Conservation (phyloP, 2,329 filamentous ascomycete species). For the Dothistroma septosporum region DNA sequence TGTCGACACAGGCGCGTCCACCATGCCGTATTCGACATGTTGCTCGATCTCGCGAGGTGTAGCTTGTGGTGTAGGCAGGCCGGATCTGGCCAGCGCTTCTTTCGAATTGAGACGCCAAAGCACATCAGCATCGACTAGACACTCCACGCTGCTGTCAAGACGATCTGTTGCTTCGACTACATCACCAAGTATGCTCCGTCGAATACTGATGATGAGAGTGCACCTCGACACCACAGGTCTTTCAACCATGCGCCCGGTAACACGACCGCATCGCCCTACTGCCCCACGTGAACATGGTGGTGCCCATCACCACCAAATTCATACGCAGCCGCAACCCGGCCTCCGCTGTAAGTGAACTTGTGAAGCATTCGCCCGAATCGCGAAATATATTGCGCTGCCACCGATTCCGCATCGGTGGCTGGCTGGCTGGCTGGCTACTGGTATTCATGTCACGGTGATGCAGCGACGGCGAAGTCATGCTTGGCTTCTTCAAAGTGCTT, state of each 20-base stretch:
- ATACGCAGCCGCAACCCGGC: too few relatives aligned
- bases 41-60: conserved; percentile 5
- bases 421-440: too few relatives aligned
- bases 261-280: background rate
- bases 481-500: too few relatives aligned
- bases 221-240: background rate
- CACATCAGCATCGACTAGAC: conserved; percentile 5
- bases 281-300: background rate
- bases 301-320: background rate
- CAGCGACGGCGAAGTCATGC: too few relatives aligned
- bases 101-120: conserved; percentile 8
- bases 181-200: background rate
- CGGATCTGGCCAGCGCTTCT: conserved; percentile 7
- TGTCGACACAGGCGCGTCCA: conserved; percentile 5
- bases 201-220: background rate
- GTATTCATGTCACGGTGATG: too few relatives aligned
- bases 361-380: too few relatives aligned
- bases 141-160: conserved; percentile 1
- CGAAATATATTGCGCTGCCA: too few relatives aligned
- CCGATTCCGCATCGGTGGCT: too few relatives aligned
- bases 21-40: conserved; percentile 4
- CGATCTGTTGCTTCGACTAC: conserved; percentile 8
- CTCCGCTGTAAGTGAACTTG: too few relatives aligned
- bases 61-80: conserved; percentile 5
- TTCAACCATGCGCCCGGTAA: background rate